Percentiles rank a stretch among this genome's conserved stretches.
These are phyloP conservation scores for Ophiostoma pallidulum DNA, from an alignment of 2,329 filamentous ascomycete genomes.

Conservation along the genomic window DNA sequence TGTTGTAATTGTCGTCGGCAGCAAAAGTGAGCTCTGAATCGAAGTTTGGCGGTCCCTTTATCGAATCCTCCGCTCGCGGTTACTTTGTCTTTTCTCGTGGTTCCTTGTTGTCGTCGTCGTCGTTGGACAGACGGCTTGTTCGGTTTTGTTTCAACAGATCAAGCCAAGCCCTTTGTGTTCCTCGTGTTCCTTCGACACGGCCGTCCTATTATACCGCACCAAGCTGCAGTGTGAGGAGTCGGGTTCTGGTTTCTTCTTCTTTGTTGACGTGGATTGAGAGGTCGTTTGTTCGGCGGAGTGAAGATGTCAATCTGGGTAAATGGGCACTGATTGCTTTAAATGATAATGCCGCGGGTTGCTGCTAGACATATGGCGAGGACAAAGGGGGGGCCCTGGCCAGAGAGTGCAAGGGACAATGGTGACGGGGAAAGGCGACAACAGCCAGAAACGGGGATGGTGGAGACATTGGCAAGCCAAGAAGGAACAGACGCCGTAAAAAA, in stretches of 20 bases:
- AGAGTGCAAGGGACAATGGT: neutral
- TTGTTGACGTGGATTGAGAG: conserved; percentile 13
- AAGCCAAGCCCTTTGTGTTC: conserved; percentile 2
- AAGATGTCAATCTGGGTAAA: conserved; percentile 24
- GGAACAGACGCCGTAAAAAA: conserved; percentile 3
- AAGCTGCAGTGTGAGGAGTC: neutral
- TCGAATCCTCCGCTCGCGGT: too few relatives aligned
- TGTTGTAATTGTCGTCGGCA: too few relatives aligned
- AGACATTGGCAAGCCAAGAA: neutral
- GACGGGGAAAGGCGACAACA: neutral
- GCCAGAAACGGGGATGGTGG: neutral
- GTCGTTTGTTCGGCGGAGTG: conserved; percentile 15
- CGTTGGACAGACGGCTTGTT: neutral
- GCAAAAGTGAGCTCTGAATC: too few relatives aligned
- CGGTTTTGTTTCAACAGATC: conserved; percentile 2
- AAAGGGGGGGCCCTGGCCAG: neutral
- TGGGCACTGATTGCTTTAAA: conserved; percentile 15
- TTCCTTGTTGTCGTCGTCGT: neutral
- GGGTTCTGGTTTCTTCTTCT: conserved; percentile 7
- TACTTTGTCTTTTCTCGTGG: too few relatives aligned
- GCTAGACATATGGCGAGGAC: neutral
- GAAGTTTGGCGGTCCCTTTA: too few relatives aligned
- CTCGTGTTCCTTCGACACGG: conserved; percentile 7
- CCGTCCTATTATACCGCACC: conserved; percentile 11
- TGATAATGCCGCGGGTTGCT: conserved; percentile 11